Conservation (phyloP, 1,284 basidiomycete genomes). For the Golubevia pallescens region DNA sequence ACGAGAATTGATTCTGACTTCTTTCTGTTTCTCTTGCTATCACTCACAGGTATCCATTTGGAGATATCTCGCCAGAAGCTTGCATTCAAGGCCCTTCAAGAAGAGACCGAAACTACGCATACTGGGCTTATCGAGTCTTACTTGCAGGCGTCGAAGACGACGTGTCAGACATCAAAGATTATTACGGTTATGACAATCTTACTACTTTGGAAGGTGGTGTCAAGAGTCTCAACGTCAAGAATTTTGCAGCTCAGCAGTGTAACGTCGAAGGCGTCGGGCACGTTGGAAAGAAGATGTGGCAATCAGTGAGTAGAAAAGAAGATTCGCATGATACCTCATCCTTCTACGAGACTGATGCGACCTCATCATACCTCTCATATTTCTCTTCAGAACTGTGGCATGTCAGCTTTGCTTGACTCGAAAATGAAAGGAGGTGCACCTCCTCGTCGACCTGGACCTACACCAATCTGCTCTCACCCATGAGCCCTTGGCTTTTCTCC, state of each 20-base stretch:
- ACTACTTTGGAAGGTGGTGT: background rate
- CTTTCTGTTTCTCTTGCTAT: background rate
- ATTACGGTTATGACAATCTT: background rate
- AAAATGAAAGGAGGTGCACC: too few species aligned
- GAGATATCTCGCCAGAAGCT: background rate
- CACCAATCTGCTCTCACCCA: too few species aligned
- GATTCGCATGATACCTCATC: too few species aligned
- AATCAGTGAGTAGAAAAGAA: background rate
- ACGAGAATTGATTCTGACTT: too few species aligned
- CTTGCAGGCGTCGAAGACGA: background rate
- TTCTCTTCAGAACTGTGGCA: too few species aligned
- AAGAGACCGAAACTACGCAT: background rate
- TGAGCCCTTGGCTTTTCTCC: too few species aligned
- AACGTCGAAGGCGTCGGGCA: background rate
- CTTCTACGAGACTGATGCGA: too few species aligned
- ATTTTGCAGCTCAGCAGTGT: background rate
- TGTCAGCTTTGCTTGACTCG: too few species aligned
- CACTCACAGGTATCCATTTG: background rate
- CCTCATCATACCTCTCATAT: too few species aligned
- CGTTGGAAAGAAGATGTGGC: background rate
- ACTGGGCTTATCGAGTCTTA: background rate
- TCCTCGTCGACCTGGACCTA: too few species aligned
- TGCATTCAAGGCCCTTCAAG: background rate
- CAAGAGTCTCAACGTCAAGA: background rate
- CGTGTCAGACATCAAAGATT: background rate